phyloP scores from a whole-genome alignment of 2,329 filamentous ascomycete species.

The Botrytis pseudocinerea region DNA sequence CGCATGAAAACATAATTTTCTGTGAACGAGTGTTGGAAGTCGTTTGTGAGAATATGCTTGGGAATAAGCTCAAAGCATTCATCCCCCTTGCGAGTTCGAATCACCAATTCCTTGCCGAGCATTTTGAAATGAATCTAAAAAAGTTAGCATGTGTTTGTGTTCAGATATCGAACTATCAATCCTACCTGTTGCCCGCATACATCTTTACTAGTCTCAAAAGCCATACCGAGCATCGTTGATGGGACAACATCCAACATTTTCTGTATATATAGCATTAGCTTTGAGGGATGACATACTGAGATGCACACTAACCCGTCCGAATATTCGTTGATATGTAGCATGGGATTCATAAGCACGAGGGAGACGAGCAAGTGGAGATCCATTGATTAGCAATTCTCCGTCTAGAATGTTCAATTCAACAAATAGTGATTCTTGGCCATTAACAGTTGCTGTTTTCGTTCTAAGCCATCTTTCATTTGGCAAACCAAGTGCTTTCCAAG shows the following conservation, averaged over 20 bases:
- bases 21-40: slow-evolving; percentile 27
- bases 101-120: slow-evolving; percentile 37
- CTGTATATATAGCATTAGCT: slow-evolving; percentile 23
- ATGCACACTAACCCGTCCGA: slow-evolving; percentile 24
- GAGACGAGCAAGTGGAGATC: slow-evolving; percentile 49
- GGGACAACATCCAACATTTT: slow-evolving; percentile 33
- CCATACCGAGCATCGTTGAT: slow-evolving; percentile 42
- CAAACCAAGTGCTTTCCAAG: slow-evolving; percentile 34
- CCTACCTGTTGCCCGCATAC: slow-evolving; percentile 38
- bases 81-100: slow-evolving; percentile 29
- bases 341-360: slow-evolving; percentile 47
- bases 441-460: slow-evolving; percentile 28
- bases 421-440: slow-evolving; percentile 23
- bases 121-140: slow-evolving; percentile 42
- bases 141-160: background rate
- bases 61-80: slow-evolving; percentile 30
- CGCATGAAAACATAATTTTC: slow-evolving; percentile 29
- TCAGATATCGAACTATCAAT: background rate
- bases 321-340: slow-evolving; percentile 27
- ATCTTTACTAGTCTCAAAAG: slow-evolving; percentile 39
- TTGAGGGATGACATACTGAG: background rate
- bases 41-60: slow-evolving; percentile 1
- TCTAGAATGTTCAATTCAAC: slow-evolving; percentile 54
- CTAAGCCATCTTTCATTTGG: slow-evolving; percentile 43
- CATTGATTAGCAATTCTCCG: slow-evolving; percentile 54